Evolutionary conservation across 148 eudicot species (phyloP), one percentile per base, ranked within the genome.

Genomic region (Polygonum maritimum): DNA sequence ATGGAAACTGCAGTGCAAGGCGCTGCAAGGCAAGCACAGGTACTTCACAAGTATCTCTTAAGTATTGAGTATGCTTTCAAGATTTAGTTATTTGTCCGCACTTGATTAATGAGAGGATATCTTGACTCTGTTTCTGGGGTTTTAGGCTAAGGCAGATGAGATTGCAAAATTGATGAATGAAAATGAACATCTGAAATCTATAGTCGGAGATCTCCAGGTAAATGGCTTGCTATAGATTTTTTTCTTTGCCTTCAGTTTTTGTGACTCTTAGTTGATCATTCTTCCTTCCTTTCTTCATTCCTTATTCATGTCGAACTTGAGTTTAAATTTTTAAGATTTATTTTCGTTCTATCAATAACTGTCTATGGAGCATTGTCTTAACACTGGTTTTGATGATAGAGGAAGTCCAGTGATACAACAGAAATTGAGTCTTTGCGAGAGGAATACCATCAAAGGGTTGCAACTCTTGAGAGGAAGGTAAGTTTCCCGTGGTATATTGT

Each of bases 21-120:
- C 74, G 98, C 98, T 78, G 98, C 97, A 79, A 85, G 90, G 81
- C 98, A 95, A 88, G 90, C 98, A 76, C 97, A 95, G 92, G 98
- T 92, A 87, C n/a, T 41, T 51, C 21, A 76, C 40, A 44, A 10
- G 9, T 44, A 44, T 80, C 65, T 21, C n/a, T 21, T 31, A 12
- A 60, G 12, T 10, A 35, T 67, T 67, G 71, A 67, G 71, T 16
- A 38, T 36, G 7, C 47, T 44, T 10, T 6, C 47, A 44, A 6
- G 47, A 44, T 44, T 44, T 44, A 44, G 47, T 44, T 44, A 44
- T 8, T 7, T 44, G 47, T 44, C 9, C 10, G 9, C 47, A 44
- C 71, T 67, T 36, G 36, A 38, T 67, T 67, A 21, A 67, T 36
- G 71, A 16, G 5, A 67, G 71, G 21, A 67, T 38, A 33, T 67